phyloP scores from a whole-genome alignment of 2,329 filamentous ascomycete species.

The Aspergillus glaucus region DNA sequence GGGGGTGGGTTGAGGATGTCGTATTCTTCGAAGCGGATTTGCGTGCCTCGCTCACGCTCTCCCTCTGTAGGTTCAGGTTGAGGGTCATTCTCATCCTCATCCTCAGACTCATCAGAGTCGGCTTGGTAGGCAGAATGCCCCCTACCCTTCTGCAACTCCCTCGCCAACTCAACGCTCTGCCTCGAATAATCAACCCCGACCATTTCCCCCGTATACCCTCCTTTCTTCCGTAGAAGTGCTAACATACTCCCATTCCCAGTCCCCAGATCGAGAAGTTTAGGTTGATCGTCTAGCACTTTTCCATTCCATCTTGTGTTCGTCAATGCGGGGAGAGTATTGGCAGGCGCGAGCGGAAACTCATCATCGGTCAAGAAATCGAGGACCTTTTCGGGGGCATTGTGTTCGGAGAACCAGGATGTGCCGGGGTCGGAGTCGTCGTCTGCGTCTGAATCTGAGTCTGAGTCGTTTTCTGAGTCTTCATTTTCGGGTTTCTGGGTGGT shows the following conservation, averaged over 20 bases:
- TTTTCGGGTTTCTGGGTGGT: conserved; percentile 5
- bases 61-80: conserved; percentile 16
- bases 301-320: not conserved
- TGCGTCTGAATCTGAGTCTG: conserved; percentile 61
- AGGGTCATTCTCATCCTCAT: conserved; percentile 23
- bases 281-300: conserved; percentile 14
- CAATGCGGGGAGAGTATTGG: conserved; percentile 21
- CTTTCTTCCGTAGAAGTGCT: conserved; percentile 66
- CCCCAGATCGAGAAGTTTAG: conserved; percentile 71
- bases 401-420: conserved; percentile 95
- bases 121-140: conserved; percentile 30
- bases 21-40: conserved; percentile 54
- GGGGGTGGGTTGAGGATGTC: conserved; percentile 50
- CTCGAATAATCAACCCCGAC: conserved; percentile 84
- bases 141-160: conserved; percentile 48
- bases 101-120: conserved; percentile 47
- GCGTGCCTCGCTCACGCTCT: conserved; percentile 2
- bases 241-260: conserved; percentile 91
- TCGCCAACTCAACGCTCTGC: conserved; percentile 67
- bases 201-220: conserved; percentile 61
- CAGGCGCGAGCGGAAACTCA: conserved; percentile 39
- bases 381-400: conserved; percentile 76
- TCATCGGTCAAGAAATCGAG: conserved; percentile 58
- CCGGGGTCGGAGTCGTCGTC: conserved; percentile 70
- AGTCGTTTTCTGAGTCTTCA: conserved; percentile 56